These are phyloP conservation scores for Trichoderma asperellum DNA, from an alignment of 2,329 filamentous ascomycete species.

Conservation along the genomic window DNA sequence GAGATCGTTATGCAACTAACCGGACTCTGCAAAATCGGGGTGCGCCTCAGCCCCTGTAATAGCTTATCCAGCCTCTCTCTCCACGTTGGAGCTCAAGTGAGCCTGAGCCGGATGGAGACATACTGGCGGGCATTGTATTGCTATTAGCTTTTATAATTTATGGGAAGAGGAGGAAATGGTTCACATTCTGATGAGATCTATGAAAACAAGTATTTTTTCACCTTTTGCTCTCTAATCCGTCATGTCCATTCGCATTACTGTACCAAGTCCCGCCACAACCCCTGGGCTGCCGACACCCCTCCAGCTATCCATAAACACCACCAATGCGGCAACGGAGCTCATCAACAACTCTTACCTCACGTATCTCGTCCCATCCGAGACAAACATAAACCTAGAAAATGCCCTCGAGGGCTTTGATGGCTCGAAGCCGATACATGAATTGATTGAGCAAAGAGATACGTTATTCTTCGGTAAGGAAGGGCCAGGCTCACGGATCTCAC, in stretches of 20 bases:
- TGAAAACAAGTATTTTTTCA: neutral
- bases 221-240: slow-evolving; percentile 11
- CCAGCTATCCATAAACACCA: slow-evolving; percentile 32
- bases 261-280: slow-evolving; percentile 18
- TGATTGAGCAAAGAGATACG: slow-evolving; percentile 64
- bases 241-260: slow-evolving; percentile 34
- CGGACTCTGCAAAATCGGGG: slow-evolving; percentile 17
- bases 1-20: slow-evolving; percentile 19
- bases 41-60: slow-evolving; percentile 9
- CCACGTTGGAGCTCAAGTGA: slow-evolving; percentile 7
- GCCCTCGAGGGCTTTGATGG: slow-evolving; percentile 50
- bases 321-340: slow-evolving; percentile 45
- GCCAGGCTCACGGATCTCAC: neutral
- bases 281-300: slow-evolving; percentile 35
- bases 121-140: neutral
- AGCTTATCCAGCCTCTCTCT: neutral
- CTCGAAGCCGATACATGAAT: slow-evolving; percentile 56
- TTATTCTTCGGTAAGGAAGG: slow-evolving; percentile 71
- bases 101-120: slow-evolving; percentile 5
- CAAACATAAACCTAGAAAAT: slow-evolving; percentile 58
- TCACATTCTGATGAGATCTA: neutral
- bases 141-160: slow-evolving; percentile 16
- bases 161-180: neutral
- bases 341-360: slow-evolving; percentile 62
- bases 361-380: slow-evolving; percentile 63